A percentile compares a stretch with the other conserved stretches of the same genome.
Evolutionary conservation across 371 early-diverging fungal genomes (phyloP).

Genomic region (Mucor plumbeus): DNA sequence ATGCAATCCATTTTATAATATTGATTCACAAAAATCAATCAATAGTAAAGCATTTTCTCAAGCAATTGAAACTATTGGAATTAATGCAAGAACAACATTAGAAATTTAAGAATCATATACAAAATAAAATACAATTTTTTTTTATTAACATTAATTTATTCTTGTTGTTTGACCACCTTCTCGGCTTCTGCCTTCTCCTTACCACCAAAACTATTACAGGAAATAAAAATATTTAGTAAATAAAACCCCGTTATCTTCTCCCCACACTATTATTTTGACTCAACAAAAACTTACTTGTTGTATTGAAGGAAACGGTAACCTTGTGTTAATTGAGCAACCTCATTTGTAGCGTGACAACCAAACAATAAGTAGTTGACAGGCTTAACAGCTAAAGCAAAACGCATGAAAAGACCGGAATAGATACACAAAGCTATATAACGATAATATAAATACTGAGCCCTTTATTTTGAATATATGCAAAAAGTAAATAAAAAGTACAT

Average conservation of each 20-base stretch:
- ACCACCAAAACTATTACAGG: conserved; percentile 38
- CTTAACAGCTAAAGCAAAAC: conserved; percentile 93
- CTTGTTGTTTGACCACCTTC: conserved; percentile 13
- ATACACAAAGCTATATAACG: conserved; percentile 59
- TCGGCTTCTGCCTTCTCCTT: conserved; percentile 31
- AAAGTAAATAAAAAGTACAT: background rate
- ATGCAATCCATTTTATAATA: conserved; percentile 84
- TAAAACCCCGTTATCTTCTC: background rate
- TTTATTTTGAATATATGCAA: background rate
- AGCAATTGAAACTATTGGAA: conserved; percentile 65
- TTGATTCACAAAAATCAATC: conserved; percentile 63
- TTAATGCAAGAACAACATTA: conserved; percentile 33
- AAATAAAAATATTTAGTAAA: background rate
- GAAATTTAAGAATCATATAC: conserved; percentile 19
- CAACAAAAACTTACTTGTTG: conserved; percentile 54
- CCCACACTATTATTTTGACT: background rate
- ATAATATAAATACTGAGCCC: background rate
- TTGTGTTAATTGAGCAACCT: conserved; percentile 85
- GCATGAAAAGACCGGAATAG: conserved; percentile 94
- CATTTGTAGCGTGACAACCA: conserved; percentile 93
- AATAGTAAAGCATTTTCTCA: conserved; percentile 60
- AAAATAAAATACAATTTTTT: conserved; percentile 8
- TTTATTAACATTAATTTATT: conserved; percentile 3
- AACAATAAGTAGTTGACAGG: conserved; percentile 92
- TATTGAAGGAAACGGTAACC: conserved; percentile 83